Evolutionary conservation across 2,329 filamentous ascomycete species (phyloP).

Genomic region (Stenocarpella maydis): DNA sequence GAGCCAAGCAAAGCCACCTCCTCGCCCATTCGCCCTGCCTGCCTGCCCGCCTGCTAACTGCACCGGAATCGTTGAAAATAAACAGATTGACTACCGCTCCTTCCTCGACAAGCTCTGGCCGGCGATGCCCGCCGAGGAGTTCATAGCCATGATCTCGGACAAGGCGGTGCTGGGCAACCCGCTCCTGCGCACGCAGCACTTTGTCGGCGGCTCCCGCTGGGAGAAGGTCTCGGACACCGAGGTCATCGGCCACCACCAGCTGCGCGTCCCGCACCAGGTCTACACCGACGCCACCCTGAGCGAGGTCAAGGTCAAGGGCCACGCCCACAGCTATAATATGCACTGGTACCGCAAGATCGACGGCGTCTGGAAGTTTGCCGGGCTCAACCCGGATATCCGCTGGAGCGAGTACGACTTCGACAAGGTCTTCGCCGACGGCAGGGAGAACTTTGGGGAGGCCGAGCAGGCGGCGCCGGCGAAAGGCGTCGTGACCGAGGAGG

Average conservation of each 20-base stretch:
- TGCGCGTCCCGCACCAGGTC: conserved; percentile 69
- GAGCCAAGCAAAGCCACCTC: neutral
- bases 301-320: conserved; percentile 64
- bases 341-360: conserved; percentile 66
- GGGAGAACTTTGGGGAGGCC: conserved; percentile 47
- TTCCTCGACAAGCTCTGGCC: conserved; percentile 69
- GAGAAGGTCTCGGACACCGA: conserved; percentile 65
- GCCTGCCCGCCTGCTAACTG: neutral
- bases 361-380: conserved; percentile 70
- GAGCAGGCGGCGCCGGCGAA: conserved; percentile 24
- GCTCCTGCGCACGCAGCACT: conserved; percentile 70
- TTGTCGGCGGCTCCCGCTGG: conserved; percentile 67
- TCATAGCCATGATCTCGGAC: conserved; percentile 66
- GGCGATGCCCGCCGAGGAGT: conserved; percentile 68
- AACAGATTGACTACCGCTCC: conserved; percentile 75
- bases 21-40: neutral
- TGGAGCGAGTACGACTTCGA: conserved; percentile 68
- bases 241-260: conserved; percentile 67
- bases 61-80: neutral
- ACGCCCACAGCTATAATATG: conserved; percentile 65
- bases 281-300: conserved; percentile 60
- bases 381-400: conserved; percentile 61
- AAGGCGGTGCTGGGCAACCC: conserved; percentile 66
- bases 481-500: conserved; percentile 11
- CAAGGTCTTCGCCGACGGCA: conserved; percentile 57